Evolutionary conservation across 768 basidiomycete genomes (phyloP).

Genomic region (Russula emetica): DNA sequence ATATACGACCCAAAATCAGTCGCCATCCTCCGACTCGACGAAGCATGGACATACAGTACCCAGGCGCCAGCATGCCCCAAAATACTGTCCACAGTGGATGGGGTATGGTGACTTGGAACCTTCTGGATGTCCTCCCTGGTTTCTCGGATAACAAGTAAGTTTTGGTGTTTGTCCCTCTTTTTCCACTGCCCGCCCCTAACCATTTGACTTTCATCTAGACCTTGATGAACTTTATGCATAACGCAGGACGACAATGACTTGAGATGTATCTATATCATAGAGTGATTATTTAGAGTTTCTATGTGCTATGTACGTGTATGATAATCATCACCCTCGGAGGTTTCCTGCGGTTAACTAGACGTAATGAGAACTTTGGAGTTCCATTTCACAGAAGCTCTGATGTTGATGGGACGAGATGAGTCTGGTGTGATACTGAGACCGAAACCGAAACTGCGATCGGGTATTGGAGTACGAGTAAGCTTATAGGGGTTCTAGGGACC

Average conservation of each 20-base stretch:
- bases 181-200: neutral
- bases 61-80: conserved; percentile 2
- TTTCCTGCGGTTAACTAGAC: neutral
- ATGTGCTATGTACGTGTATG: neutral
- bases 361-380: neutral
- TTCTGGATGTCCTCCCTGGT: conserved; percentile 20
- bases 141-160: neutral
- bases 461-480: neutral
- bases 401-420: neutral
- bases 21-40: neutral
- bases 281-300: neutral
- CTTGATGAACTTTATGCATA: neutral
- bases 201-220: neutral
- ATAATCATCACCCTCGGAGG: neutral
- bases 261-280: neutral
- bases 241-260: neutral
- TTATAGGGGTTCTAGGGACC: no score
- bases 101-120: conserved; percentile 18
- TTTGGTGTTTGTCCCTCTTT: no score
- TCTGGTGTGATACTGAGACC: neutral
- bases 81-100: conserved; percentile 5
- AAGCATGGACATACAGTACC: neutral
- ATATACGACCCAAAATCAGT: neutral
- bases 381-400: neutral
- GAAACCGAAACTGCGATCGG: neutral